phyloP scores from a whole-genome alignment of 2,329 filamentous ascomycete species.

The Exophiala lecanii-corni region DNA sequence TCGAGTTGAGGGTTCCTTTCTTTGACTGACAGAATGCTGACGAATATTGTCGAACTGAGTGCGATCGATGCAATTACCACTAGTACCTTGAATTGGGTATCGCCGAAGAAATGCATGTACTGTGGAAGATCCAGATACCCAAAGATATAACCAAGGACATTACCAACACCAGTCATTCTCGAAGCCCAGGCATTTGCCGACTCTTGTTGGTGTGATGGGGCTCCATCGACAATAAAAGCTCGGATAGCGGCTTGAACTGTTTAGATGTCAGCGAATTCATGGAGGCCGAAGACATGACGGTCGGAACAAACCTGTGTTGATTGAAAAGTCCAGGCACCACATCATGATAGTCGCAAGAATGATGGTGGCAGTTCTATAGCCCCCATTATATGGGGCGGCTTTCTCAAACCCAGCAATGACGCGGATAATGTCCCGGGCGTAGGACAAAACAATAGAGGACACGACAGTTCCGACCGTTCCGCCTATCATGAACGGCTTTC shows the following conservation, averaged over 20 bases:
- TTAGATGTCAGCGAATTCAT: not conserved
- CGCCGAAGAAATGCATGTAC: constrained; percentile 72
- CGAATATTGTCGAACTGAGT: constrained; percentile 62
- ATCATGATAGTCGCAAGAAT: constrained; percentile 78
- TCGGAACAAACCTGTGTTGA: constrained; percentile 81
- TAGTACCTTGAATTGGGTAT: constrained; percentile 88
- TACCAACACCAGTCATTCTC: constrained; percentile 77
- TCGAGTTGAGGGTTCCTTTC: constrained; percentile 79
- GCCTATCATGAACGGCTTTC: constrained; percentile 75
- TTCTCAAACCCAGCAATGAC: constrained; percentile 67
- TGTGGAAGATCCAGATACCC: constrained; percentile 76
- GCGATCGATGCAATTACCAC: constrained; percentile 77
- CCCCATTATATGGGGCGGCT: constrained; percentile 59
- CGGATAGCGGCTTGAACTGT: constrained; percentile 82
- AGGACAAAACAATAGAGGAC: constrained; percentile 66
- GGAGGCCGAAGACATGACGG: not conserved
- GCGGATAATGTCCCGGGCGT: constrained; percentile 67
- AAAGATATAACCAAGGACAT: constrained; percentile 84
- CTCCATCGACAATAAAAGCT: constrained; percentile 89
- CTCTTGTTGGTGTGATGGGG: constrained; percentile 89
- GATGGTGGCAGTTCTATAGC: constrained; percentile 64
- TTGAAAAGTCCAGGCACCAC: constrained; percentile 87
- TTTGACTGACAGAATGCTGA: constrained; percentile 65
- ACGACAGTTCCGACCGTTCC: constrained; percentile 64
- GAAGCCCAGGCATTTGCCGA: constrained; percentile 92